phyloP scores from a whole-genome alignment of 352 stramenopile species.

The Phytopythium cucurbitacearum region DNA sequence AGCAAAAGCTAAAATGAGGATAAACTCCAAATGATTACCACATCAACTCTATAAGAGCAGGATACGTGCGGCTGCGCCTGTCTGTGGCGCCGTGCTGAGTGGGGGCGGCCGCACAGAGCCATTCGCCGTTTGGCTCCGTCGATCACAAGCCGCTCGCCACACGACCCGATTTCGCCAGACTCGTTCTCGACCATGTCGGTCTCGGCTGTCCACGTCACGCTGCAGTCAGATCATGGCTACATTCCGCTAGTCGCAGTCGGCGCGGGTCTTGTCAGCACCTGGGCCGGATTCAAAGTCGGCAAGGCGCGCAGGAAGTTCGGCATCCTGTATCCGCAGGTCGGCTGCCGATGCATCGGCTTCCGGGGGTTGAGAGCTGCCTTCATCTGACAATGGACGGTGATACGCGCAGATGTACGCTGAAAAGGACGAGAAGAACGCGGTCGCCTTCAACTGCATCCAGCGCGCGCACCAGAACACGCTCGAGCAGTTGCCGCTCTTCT shows the following conservation, averaged over 20 bases:
- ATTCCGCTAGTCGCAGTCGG: conserved; percentile 53
- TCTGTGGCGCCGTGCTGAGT: no score
- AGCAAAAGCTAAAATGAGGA: no score
- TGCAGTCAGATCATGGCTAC: conserved; percentile 61
- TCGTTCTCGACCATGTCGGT: conserved; percentile 23
- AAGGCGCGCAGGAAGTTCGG: conserved; percentile 60
- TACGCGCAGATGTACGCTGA: conserved; percentile 79
- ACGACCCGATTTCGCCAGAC: no score
- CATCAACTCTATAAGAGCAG: no score
- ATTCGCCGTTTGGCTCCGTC: no score
- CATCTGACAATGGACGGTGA: no score
- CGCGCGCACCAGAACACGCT: conserved; percentile 91
- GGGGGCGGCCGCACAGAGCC: no score
- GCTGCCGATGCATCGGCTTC: neutral
- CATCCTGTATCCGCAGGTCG: conserved; percentile 50
- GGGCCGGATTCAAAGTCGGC: conserved; percentile 55
- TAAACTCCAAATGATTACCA: no score
- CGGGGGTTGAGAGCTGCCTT: no score
- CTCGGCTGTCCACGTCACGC: conserved; percentile 33
- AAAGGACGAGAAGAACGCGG: conserved; percentile 85
- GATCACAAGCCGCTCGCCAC: no score
- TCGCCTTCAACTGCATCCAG: conserved; percentile 90
- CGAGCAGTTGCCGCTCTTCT: conserved; percentile 80
- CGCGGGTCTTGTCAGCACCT: conserved; percentile 48
- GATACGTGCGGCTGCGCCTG: no score